A percentile compares a stretch with the other conserved stretches of the same genome.
These are phyloP conservation scores for Dendrobium officinale DNA, from an alignment of 106 monocot species.

Conservation along the genomic window DNA sequence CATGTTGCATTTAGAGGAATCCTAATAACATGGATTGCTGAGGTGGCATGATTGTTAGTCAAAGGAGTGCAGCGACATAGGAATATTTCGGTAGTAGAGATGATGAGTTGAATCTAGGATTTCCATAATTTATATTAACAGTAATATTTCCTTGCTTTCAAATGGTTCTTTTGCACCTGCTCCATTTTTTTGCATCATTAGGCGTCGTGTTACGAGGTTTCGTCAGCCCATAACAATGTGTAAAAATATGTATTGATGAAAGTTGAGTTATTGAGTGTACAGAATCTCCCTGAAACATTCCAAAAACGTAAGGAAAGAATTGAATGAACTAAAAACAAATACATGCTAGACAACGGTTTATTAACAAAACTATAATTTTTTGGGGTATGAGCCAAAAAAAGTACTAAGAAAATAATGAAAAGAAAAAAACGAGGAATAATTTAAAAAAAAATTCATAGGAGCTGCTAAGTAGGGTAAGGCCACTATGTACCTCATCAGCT, in stretches of 20 bases:
- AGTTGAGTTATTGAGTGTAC: no score
- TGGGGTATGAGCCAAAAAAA: not conserved
- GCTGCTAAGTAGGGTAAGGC: not conserved
- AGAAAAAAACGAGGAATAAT: not conserved
- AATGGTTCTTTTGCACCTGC: not conserved
- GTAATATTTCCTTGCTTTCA: not conserved
- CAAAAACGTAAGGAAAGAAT: no score
- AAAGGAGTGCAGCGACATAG: no score
- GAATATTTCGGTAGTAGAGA: no score
- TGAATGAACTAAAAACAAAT: no score
- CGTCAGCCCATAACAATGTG: not conserved
- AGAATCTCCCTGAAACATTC: no score
- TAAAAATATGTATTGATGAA: not conserved
- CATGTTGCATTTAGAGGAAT: no score
- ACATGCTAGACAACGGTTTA: no score
- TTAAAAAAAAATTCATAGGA: not conserved
- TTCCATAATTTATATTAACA: not conserved
- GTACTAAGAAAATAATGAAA: not conserved
- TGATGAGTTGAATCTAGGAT: no score
- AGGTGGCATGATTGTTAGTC: no score
- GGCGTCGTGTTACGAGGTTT: not conserved
- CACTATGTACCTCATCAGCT: constrained; percentile 64
- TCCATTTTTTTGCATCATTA: not conserved
- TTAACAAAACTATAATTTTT: not conserved
- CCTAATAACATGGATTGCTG: no score